Evolutionary conservation across 2,329 filamentous ascomycete genomes (phyloP), one percentile per base, ranked within the genome.

Genomic region (Delphinella strobiligena): DNA sequence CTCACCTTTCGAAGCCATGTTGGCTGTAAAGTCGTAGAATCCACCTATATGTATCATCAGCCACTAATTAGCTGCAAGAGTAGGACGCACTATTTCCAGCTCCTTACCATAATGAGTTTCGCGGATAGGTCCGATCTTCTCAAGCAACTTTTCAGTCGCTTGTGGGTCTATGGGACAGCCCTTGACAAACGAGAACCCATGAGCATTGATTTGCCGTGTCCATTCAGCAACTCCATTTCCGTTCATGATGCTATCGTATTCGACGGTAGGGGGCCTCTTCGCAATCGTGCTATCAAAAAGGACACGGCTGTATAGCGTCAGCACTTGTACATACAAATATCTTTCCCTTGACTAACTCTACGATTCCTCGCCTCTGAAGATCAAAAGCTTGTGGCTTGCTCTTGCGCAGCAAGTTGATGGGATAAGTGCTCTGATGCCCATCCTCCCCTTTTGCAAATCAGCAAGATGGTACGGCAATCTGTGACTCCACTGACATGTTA

Each of bases 11-110:
- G 81, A 81, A 19, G 85, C 80, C 17, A 95, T 72, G 59, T 95
- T 83, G 4, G 88, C 82, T 1, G 84, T 83, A 59, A 96, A 96
- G 61, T 95, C 89, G 66, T 79, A 83, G 60, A 83, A 83, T 19
- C 72, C 78, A 46, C 77, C 71, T 68, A 12, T 8, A 24, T 22
- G 33, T 18, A 39, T 40, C 11, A 45, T 35, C 31, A 22, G 2
- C 17, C 11, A 9, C 5, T 19, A 2, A 24, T n/a, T 19, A 18
- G 10, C 4, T 27, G 24, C 15, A 11, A 36, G n/a, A 27, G 22
- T 27, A 27, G 22, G 22, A 7, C 22, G 22, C 7, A 27, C n/a
- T n/a, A n/a, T 12, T 5, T 31, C 29, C 7, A 7, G 72, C n/a
- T n/a, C 72, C 43, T 63, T 75, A 65, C 85, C 89, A 59, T 96